A percentile compares a stretch with the other conserved stretches of the same genome.
phyloP scores from a whole-genome alignment of 2,329 filamentous ascomycete genomes.

The Penicillium capsulatum region DNA sequence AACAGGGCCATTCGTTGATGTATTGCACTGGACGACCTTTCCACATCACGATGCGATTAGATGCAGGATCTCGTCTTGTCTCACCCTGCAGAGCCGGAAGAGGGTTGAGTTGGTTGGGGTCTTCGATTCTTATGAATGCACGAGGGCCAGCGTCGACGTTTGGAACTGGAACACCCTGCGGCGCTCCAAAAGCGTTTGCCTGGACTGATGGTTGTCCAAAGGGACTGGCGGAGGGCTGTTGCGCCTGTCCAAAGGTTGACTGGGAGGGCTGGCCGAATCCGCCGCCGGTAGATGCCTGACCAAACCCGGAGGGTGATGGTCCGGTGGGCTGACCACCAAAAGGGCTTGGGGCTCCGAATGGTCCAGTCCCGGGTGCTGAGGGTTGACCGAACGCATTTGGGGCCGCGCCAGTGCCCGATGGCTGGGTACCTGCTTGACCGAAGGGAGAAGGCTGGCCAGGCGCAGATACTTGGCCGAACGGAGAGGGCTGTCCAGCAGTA shows the following conservation, averaged over 20 bases:
- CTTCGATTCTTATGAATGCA: slow-evolving; percentile 26
- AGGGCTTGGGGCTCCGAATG: slow-evolving; percentile 9
- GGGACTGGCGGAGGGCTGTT: slow-evolving; percentile 11
- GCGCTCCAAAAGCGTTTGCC: slow-evolving; percentile 28
- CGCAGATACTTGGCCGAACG: slow-evolving; percentile 2
- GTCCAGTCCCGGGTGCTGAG: slow-evolving; percentile 14
- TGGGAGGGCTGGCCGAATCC: slow-evolving; percentile 26
- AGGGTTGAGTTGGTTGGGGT: slow-evolving; percentile 30
- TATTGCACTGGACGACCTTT: slow-evolving; percentile 63
- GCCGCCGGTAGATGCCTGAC: slow-evolving; percentile 18
- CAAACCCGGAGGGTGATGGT: slow-evolving; percentile 7
- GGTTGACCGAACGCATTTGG: slow-evolving; percentile 39
- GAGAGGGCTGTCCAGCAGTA: slow-evolving; percentile 5
- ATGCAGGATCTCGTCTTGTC: slow-evolving; percentile 33
- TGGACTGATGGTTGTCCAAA: slow-evolving; percentile 34
- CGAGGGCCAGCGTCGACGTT: slow-evolving; percentile 25
- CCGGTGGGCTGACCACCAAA: slow-evolving; percentile 25
- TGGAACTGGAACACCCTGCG: slow-evolving; percentile 15
- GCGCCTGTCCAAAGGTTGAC: slow-evolving; percentile 13
- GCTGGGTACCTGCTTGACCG: slow-evolving; percentile 13
- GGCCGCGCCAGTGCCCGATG: slow-evolving; percentile 9
- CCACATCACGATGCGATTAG: slow-evolving; percentile 52
- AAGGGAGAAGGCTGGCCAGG: slow-evolving; percentile 7
- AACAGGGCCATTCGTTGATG: slow-evolving; percentile 49
- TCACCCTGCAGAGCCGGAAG: slow-evolving; percentile 38